Base-by-base conservation (phyloP, 2,329 filamentous ascomycete genomes). In the Pseudogymnoascus sp. region DNA sequence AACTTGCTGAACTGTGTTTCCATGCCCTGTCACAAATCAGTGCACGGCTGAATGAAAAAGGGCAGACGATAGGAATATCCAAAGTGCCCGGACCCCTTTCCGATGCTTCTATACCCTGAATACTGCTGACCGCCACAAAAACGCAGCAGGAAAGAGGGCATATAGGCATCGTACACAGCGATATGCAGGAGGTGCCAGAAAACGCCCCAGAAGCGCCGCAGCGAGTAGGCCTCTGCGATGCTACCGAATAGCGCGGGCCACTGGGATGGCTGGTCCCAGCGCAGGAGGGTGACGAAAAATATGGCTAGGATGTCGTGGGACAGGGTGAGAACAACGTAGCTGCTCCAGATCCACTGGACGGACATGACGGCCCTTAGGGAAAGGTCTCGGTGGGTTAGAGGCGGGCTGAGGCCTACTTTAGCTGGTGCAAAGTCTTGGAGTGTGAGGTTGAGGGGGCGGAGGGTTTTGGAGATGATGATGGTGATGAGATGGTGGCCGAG, bases 151-250 rank as follows among this genome's bases (percentile, higher is more conserved):
- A 40, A 40, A 6, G 37, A 40, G 37, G 37, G 37, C 37, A 40
- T 40, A 5, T 16, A 40, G n/a, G n/a, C 37, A 2, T 40, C 37
- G 5, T 7, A 40, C 37, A 40, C 37, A 16, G 37, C 37, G 37
- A 40, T 5, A 40, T 40, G 37, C 37, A 65, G 62, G 1, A 37
- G 36, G 29, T 65, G 64, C 64, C 64, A 65, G 54, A 62, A 64
- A 16, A 60, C 59, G 2, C 57, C 62, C 64, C 64, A 65, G 18
- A 64, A 63, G 31, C 45, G 21, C 23, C 64, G 57, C n/a, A 65
- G 39, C 12, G 61, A 61, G 11, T 61, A 64, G 3, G 62, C 64
- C 12, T 64, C 57, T 16, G 21, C 39, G 18, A 65, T 62, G 26
- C 21, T 31, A 12, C 62, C 64, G 11, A 61, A 65, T 2, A 65